Evolutionary conservation across 805 yeast species (phyloP).

Genomic region (Saccharomycopsis sp.): DNA sequence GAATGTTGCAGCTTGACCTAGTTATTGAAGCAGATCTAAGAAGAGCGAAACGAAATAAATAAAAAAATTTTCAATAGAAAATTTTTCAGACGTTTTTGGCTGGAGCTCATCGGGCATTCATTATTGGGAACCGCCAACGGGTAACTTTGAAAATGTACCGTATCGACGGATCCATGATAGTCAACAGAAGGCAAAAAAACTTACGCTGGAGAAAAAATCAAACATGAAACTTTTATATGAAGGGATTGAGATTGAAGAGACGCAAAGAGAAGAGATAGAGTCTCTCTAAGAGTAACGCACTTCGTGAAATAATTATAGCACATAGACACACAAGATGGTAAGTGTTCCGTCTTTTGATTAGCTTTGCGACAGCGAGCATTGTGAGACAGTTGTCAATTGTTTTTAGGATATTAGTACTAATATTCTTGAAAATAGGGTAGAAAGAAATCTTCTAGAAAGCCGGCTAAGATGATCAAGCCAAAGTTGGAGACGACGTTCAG

Average conservation of each 20-base stretch:
- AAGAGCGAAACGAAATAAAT: background rate
- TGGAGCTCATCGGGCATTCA: background rate
- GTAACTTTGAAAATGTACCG: no score
- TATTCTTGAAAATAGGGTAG: slow-evolving; percentile 29
- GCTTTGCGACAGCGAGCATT: no score
- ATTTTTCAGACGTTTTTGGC: background rate
- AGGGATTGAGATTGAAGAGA: no score
- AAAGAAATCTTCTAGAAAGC: slow-evolving; percentile 78
- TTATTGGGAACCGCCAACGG: background rate
- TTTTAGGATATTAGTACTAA: background rate
- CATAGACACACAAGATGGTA: background rate
- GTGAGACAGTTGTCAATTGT: no score
- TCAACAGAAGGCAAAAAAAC: no score
- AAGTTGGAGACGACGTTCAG: slow-evolving; percentile 77
- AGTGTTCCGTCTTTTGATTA: background rate
- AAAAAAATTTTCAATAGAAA: background rate
- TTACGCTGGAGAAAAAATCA: background rate
- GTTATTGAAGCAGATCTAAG: background rate
- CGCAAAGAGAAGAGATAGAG: no score
- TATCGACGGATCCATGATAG: no score
- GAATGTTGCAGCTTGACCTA: background rate
- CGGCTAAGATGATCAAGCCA: slow-evolving; percentile 70
- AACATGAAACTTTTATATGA: background rate
- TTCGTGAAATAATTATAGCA: background rate
- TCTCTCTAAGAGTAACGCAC: no score